Conservation (phyloP, 495 filamentous ascomycete species). For the Sphaerosporella brunnea region DNA sequence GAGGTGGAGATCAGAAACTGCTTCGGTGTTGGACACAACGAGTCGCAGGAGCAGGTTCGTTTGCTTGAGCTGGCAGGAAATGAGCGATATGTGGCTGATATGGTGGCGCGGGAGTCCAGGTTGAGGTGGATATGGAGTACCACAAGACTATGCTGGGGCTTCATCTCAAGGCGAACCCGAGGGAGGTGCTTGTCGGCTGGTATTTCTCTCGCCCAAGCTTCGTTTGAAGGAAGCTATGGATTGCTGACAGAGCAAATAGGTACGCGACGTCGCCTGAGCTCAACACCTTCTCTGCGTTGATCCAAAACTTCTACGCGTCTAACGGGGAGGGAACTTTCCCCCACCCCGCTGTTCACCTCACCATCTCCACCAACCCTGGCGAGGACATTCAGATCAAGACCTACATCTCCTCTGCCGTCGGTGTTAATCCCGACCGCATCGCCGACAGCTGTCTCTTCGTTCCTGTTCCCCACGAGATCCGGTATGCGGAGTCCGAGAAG, state of each 20-base stretch:
- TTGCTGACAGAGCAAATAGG: constrained; percentile 7
- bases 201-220: not conserved
- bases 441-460: constrained; percentile 92
- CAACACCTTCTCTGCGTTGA: constrained; percentile 93
- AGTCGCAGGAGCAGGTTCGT: constrained; percentile 69
- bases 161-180: constrained; percentile 82
- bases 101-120: constrained; percentile 24
- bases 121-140: constrained; percentile 98
- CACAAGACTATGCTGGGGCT: constrained; percentile 96
- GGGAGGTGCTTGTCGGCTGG: constrained; percentile 90
- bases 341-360: constrained; percentile 88
- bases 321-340: constrained; percentile 94
- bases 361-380: constrained; percentile 72
- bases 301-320: constrained; percentile 98
- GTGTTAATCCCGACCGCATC: constrained; percentile 83
- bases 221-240: not conserved
- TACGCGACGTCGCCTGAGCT: constrained; percentile 91
- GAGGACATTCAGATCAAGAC: constrained; percentile 68
- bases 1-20: constrained; percentile 88
- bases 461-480: constrained; percentile 81
- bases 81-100: not conserved
- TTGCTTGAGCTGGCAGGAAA: not conserved
- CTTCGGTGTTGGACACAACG: constrained; percentile 94
- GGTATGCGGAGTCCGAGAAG: constrained; percentile 80
- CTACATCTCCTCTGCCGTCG: constrained; percentile 87